Base-by-base conservation (phyloP, 176 grass and related monocot species). In the Musa troglodytarum region DNA sequence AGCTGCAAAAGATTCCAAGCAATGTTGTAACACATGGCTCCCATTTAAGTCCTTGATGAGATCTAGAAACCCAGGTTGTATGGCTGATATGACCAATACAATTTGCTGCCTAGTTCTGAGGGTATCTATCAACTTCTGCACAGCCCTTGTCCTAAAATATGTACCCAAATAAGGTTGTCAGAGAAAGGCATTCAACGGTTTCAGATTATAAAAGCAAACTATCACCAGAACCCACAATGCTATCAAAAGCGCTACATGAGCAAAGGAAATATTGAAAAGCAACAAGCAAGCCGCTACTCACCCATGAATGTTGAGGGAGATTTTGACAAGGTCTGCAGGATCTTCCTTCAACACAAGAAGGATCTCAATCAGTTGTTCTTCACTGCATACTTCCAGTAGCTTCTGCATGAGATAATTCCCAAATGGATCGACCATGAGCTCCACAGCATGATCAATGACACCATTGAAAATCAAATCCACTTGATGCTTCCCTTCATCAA, bases 401-500 rank as follows among this genome's bases (percentile, higher is more conserved):
- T 94, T 99, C 85, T 99, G 95, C 81, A 94, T 89, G 28, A 99
- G 88, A 72, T 99, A 99, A 78, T 99, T 99, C 17, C 90, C 95
- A 67, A 89, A 99, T 0, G 84, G 86, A 64, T 99, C 77, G 53
- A 89, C 84, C 77, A 90, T 91, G 15, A 99, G 95, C 84, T 94
- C 81, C 20, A 87, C 72, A 63, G 83, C 67, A 74, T 94, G 88
- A 69, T 75, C 83, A 15, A 84, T 53, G 57, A 91, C 79, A 21
- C 81, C 88, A 25, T 74, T 52, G 82, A 91, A 94, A 78, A 99
- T 85, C 69, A 77, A 49, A 68, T 99, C 81, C 9, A 91, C 87
- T 76, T 76, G 79, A 9, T 79, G 53, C 76, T 87, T 89, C 69
- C 90, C 90, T 52, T 89, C 86, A 22, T 89, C 86, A 54, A 94